Evolutionary conservation across 768 basidiomycete genomes (phyloP).

Genomic region (Termitomyces sp.): DNA sequence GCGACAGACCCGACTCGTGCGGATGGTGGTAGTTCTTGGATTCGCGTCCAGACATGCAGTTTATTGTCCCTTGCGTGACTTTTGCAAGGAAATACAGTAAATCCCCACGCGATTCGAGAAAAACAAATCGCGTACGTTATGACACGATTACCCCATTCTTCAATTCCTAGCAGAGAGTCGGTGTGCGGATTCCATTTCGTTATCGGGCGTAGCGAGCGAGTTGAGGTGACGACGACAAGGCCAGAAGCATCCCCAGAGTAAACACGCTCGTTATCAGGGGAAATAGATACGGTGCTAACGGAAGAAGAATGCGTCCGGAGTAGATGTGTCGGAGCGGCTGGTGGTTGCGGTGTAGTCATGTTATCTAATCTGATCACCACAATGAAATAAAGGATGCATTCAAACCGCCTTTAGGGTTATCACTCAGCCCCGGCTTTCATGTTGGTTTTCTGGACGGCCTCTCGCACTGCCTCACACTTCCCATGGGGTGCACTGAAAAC

Average conservation of each 20-base stretch:
- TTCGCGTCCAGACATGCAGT: constrained; percentile 65
- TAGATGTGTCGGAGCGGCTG: constrained; percentile 65
- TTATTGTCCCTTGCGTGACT: constrained; percentile 89
- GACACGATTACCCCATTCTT: constrained; percentile 62
- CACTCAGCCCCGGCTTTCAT: no score
- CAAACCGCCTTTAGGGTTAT: no score
- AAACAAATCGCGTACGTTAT: constrained; percentile 61
- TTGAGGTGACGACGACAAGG: constrained; percentile 69
- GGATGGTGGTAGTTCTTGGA: constrained; percentile 36
- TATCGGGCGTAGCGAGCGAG: constrained; percentile 68
- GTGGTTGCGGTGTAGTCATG: constrained; percentile 18
- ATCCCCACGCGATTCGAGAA: neutral
- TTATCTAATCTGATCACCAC: constrained; percentile 1
- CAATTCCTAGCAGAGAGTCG: constrained; percentile 69
- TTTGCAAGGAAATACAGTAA: constrained; percentile 4
- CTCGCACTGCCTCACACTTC: neutral
- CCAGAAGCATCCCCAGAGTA: constrained; percentile 87
- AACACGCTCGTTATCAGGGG: constrained; percentile 68
- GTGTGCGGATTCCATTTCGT: constrained; percentile 75
- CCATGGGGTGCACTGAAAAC: neutral
- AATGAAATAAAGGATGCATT: no score
- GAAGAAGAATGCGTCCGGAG: constrained; percentile 68
- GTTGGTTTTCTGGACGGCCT: neutral
- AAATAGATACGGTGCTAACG: constrained; percentile 56
- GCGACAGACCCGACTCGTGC: constrained; percentile 52